Base-by-base conservation (phyloP, 1,284 basidiomycete genomes). In the Apiotrichum porosum region DNA sequence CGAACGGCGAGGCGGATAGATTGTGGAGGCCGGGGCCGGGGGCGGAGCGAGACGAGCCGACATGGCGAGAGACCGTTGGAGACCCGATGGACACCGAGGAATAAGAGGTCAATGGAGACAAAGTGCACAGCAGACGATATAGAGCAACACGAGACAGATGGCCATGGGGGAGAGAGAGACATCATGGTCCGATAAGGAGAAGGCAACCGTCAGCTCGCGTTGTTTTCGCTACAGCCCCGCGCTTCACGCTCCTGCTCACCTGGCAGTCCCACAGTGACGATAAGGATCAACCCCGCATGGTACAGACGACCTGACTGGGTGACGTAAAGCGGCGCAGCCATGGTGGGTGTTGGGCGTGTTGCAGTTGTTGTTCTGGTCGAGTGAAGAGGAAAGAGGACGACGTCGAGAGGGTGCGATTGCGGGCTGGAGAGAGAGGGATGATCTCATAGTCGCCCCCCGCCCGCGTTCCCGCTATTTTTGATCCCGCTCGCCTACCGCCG, bases 271-370 rank as follows among this genome's bases (percentile, higher is more conserved):
- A 97, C 86, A 13, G 91, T 89, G 49, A 91, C 78, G 45, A 97
- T 86, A 15, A 95, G 78, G 65, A 97, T 94, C 72, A 95, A 90
- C 63, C 92, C 93, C 10, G 91, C 91, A 73, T 95, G 91, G 75
- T 86, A 95, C 37, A 95, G 83, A 22, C 91, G 79, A 38, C 78
- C 78, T 3, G 76, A 78, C 37, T 76, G 72, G 12, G 89, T 93
- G 9, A 81, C 88, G 68, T 91, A 92, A 31, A 92, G 74, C 6
- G 88, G 89, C 23, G 88, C 88, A 14, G 86, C 88, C 88, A 92
- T 91, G 33, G 34, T 42, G 46, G 9, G 6, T n/a, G 30, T 9
- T 22, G 9, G 30, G 9, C 4, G 28, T 30, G 15, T 13, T 5
- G 6, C 26, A 4, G 24, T 12, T 28, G 26, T 28, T 28, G 26